Conservation (phyloP, 495 filamentous ascomycete genomes). For the Cladorrhinum samala region DNA sequence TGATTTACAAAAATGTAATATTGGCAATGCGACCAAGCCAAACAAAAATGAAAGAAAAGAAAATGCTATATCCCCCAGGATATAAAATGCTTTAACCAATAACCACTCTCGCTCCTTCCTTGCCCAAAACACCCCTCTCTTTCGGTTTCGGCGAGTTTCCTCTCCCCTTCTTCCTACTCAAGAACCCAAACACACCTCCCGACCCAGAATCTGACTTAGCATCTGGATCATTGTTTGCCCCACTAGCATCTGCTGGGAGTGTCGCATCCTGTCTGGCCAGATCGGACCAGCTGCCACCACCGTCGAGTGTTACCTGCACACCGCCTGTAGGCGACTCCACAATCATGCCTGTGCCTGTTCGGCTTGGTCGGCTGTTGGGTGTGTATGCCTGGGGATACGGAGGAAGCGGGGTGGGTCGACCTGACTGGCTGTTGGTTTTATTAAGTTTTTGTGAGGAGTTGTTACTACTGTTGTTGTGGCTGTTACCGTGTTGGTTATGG, state of each 20-base stretch:
- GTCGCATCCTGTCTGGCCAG: constrained; percentile 76
- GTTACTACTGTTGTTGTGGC: constrained; percentile 3
- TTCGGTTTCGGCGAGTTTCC: constrained; percentile 90
- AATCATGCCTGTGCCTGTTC: constrained; percentile 40
- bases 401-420: constrained; percentile 35
- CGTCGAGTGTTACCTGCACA: constrained; percentile 84
- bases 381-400: constrained; percentile 47
- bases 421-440: too few relatives aligned
- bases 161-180: constrained; percentile 80
- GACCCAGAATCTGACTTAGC: constrained; percentile 38
- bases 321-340: constrained; percentile 77
- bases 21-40: too few relatives aligned
- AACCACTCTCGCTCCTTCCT: constrained; percentile 83
- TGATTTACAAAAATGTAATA: too few relatives aligned
- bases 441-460: constrained; percentile 8
- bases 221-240: constrained; percentile 37
- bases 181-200: constrained; percentile 82
- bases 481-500: constrained; percentile 18
- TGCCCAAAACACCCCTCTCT: constrained; percentile 87
- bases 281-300: constrained; percentile 82
- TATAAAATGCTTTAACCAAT: constrained; percentile 35
- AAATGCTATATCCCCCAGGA: background rate
- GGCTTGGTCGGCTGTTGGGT: constrained; percentile 14
- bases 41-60: background rate
- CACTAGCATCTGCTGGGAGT: constrained; percentile 60